Conservation (phyloP, 2,329 filamentous ascomycete species). For the Exophiala bonariae region DNA sequence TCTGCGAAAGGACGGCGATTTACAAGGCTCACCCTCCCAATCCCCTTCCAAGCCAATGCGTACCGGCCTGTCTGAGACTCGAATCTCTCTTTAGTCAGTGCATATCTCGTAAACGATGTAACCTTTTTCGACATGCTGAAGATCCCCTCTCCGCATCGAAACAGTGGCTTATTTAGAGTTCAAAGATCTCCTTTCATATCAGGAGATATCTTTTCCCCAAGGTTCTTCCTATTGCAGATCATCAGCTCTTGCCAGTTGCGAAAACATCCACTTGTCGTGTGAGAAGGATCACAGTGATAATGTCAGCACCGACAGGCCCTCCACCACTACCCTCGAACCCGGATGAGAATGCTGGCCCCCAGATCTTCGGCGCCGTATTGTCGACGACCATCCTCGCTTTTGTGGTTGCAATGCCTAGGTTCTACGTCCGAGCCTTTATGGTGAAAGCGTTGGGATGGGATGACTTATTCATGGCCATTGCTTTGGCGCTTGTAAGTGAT, state of each 20-base stretch:
- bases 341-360: slow-evolving; percentile 7
- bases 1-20: too few relatives aligned
- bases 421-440: slow-evolving; percentile 28
- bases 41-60: too few relatives aligned
- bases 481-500: slow-evolving; percentile 22
- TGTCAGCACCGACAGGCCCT: not conserved
- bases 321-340: slow-evolving; percentile 7
- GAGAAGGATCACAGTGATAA: too few relatives aligned
- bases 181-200: not conserved
- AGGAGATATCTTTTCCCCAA: not conserved
- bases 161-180: not conserved
- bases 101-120: too few relatives aligned
- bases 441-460: slow-evolving; percentile 27
- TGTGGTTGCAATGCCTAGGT: not conserved
- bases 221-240: too few relatives aligned
- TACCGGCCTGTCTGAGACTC: too few relatives aligned
- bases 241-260: too few relatives aligned
- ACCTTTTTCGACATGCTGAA: too few relatives aligned
- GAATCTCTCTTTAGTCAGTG: too few relatives aligned
- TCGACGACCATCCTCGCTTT: slow-evolving; percentile 10
- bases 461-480: slow-evolving; percentile 26
- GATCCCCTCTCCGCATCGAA: too few relatives aligned
- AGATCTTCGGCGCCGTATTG: slow-evolving; percentile 12
- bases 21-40: too few relatives aligned
- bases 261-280: too few relatives aligned